Percentiles rank a stretch among this genome's conserved stretches.
These are phyloP conservation scores for Boletus edulis DNA, from an alignment of 768 basidiomycete genomes.

Conservation along the genomic window DNA sequence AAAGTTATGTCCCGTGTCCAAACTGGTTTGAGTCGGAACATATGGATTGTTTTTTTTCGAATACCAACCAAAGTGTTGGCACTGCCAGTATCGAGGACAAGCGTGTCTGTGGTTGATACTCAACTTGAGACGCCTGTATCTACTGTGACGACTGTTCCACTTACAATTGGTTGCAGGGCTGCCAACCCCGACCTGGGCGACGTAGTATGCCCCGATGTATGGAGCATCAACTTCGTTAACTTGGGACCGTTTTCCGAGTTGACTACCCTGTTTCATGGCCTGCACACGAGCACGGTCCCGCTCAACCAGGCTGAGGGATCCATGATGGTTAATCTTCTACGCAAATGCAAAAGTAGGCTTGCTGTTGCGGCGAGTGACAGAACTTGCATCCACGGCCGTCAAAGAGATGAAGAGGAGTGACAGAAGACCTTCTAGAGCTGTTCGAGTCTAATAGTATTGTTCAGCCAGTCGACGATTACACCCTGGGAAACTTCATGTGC, in stretches of 20 bases:
- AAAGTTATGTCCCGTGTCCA: constrained; percentile 14
- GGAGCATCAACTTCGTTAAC: constrained; percentile 13
- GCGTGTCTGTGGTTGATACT: constrained; percentile 13
- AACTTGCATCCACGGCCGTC: neutral
- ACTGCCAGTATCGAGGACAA: constrained; percentile 16
- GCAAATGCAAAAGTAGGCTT: constrained; percentile 9
- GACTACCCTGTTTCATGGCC: neutral
- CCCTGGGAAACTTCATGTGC: too few relatives aligned
- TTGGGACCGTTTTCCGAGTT: constrained; percentile 6
- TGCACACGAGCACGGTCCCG: constrained; percentile 12
- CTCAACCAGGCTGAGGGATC: constrained; percentile 7
- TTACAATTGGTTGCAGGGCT: constrained; percentile 26
- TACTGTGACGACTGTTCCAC: neutral
- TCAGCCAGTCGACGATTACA: too few relatives aligned
- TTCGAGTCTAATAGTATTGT: too few relatives aligned
- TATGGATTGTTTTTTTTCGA: constrained; percentile 3
- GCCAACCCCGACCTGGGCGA: constrained; percentile 25
- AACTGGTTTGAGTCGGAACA: constrained; percentile 6
- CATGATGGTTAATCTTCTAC: constrained; percentile 9
- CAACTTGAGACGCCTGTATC: neutral
- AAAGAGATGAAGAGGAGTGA: neutral
- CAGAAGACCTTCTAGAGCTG: neutral
- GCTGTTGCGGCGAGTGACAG: neutral
- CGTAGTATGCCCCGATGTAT: constrained; percentile 21
- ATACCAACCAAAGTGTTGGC: constrained; percentile 27